Evolutionary conservation across 306 rosid genomes (phyloP), one percentile per base, ranked within the genome.

Genomic region (Cucurbita ficifolia): DNA sequence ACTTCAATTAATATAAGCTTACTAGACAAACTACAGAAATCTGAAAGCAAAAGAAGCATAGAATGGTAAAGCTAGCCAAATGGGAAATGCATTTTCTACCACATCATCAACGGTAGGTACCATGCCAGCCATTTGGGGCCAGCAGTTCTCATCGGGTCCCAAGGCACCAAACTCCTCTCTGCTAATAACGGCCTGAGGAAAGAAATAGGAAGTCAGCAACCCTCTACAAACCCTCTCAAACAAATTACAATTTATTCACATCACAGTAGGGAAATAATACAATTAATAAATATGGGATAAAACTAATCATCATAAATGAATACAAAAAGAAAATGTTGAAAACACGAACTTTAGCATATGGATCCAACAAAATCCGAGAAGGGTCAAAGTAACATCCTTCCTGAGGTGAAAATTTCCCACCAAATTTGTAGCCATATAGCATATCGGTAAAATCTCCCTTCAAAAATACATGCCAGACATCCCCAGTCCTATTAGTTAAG

Each of bases 91-190:
- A 49, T 21, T 16, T 63, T 77, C 72, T 81, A 90, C 96, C 92
- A 89, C 78, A 10, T 89, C 85, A 67, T 74, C 63, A 58, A 46
- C 16, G 43, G 85, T 84, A 75, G 98, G 99, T 53, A 94, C 79
- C 79, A 62, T 83, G 76, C 95, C 86, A 42, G 96, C 99, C 97
- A 94, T 87, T 83, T 86, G 99, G 50, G 97, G 90, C 97, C 99
- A 94, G 81, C 94, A 86, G 72, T 89, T 87, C 72, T 87, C 88
- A 83, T 89, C 86, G 71, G 89, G 76, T 42, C 96, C 96, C 55
- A 86, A 51, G 55, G 81, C 82, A 62, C 99, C 96, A 76, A 81
- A 94, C 69, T 86, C 95, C 70, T 86, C 99, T 86, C 96, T 85
- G 69, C 97, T 83, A 77, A 94, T 79, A 74, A 94, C 92, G 76